Evolutionary conservation across 768 basidiomycete species (phyloP), one percentile per base, ranked within the genome.

Genomic region (Kwoniella sp.): DNA sequence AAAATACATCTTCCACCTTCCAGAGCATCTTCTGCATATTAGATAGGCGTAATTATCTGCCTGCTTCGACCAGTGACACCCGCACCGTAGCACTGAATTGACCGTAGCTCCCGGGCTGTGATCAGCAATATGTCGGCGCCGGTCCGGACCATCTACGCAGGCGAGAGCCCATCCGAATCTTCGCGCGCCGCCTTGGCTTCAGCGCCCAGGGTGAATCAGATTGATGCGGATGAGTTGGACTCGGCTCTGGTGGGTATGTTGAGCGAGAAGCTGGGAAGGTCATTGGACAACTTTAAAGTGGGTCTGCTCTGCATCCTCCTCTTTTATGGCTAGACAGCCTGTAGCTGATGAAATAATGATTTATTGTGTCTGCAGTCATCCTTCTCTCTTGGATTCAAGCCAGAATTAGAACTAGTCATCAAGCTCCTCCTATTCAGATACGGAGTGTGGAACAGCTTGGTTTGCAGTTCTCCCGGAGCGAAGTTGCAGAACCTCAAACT

Each of bases 141-240:
- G 40, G 40, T 44, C 8, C 15, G 53, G 17, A 62, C 47, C 6
- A 29, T 44, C 2, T 64, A 64, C 48, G 52, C 62, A 7, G 62
- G 62, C 4, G 62, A 64, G 49, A 40, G 48, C 5, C 48, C 48
- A 19, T 44, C 60, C 50, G 61, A 59, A 53, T 59, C 66, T 13
- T 58, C 58, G 26, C 47, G 47, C n/a, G 5, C 25, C 5, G 12
- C 30, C 48, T 21, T 27, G n/a, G 3, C 19, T 8, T 37, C 27
- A 19, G 73, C 74, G 5, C 75, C 72, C 25, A 89, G 93, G 48
- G 92, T 98, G 52, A 89, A 90, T 8, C 91, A 95, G 79, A 86
- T 97, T 57, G 95, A 98, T 78, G 87, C 94, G 2, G 89, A 92
- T 70, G 83, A 94, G 24, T 84, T 97, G 52, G 95, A 98, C 81